These are phyloP conservation scores for Leccinum subrobustum DNA, from an alignment of 1,284 basidiomycete genomes.

Conservation along the genomic window DNA sequence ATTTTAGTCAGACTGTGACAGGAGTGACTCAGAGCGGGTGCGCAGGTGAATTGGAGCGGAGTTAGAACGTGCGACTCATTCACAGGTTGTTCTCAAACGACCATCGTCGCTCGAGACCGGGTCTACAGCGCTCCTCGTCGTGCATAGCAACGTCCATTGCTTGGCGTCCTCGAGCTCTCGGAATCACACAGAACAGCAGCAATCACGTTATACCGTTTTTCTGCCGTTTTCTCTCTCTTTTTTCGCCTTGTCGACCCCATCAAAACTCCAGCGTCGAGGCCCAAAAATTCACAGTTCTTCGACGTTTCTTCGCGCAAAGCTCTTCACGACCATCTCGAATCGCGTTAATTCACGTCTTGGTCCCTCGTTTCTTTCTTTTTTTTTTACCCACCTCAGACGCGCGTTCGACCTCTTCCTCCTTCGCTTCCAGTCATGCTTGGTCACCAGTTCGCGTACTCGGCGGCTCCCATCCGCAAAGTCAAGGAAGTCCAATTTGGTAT, in stretches of 20 bases:
- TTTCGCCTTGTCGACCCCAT: conserved; percentile 7
- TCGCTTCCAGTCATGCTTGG: conserved; percentile 57
- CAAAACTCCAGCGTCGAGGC: conserved; percentile 4
- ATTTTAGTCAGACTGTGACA: conserved; percentile 8
- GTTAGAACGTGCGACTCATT: conserved; percentile 33
- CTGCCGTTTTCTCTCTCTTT: conserved; percentile 15
- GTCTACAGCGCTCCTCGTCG: conserved; percentile 17
- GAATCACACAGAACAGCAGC: neutral
- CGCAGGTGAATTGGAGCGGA: conserved; percentile 34
- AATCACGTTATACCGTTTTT: conserved; percentile 15
- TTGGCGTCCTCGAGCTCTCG: conserved; percentile 1
- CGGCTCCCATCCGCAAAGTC: conserved; percentile 91
- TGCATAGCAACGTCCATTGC: conserved; percentile 7
- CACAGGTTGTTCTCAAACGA: conserved; percentile 38
- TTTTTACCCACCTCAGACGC: conserved; percentile 20
- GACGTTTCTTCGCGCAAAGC: conserved; percentile 4
- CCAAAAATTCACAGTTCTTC: conserved; percentile 25
- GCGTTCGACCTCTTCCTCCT: conserved; percentile 6
- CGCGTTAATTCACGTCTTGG: conserved; percentile 30
- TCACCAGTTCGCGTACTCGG: conserved; percentile 87
- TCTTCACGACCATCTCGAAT: conserved; percentile 13
- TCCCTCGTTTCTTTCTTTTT: conserved; percentile 3
- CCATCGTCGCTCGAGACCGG: conserved; percentile 33
- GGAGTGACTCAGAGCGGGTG: conserved; percentile 24
- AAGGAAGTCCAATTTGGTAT: conserved; percentile 99